Evolutionary conservation across 805 yeast genomes (phyloP).

Genomic region (Candida odintsovae): DNA sequence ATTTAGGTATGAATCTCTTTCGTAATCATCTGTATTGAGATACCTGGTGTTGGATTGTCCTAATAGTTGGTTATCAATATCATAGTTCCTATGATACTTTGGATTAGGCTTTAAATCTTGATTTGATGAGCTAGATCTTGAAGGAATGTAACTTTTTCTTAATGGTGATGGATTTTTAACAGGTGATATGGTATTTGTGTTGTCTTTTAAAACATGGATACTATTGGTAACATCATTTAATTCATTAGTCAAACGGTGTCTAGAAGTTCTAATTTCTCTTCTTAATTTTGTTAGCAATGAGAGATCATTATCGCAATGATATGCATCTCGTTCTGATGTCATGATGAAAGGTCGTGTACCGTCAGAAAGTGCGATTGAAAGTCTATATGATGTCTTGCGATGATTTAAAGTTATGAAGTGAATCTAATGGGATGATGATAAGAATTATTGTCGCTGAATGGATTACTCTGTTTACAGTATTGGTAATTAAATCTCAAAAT

Average conservation of each 20-base stretch:
- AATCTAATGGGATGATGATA: no score
- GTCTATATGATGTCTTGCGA: no score
- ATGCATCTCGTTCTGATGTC: not conserved
- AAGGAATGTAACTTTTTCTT: conserved; percentile 7
- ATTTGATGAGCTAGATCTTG: not conserved
- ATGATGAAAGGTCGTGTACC: not conserved
- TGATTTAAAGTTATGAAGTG: no score
- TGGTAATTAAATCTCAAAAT: no score
- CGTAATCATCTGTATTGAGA: conserved; percentile 11
- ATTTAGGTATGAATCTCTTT: conserved; percentile 6
- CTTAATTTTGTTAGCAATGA: conserved; percentile 15
- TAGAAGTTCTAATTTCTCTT: not conserved
- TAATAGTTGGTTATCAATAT: conserved; percentile 11
- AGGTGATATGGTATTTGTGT: conserved; percentile 9
- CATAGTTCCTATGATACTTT: not conserved
- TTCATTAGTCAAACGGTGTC: not conserved
- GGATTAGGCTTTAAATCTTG: not conserved
- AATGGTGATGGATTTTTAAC: conserved; percentile 9
- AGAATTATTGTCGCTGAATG: no score
- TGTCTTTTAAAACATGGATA: conserved; percentile 4
- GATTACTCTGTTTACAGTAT: no score
- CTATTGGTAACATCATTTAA: conserved; percentile 2
- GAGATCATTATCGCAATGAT: conserved; percentile 12
- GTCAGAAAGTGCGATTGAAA: not conserved
- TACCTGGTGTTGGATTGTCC: conserved; percentile 12